phyloP scores from a whole-genome alignment of 179 eudicot genomes.

The Camellia oleifera region DNA sequence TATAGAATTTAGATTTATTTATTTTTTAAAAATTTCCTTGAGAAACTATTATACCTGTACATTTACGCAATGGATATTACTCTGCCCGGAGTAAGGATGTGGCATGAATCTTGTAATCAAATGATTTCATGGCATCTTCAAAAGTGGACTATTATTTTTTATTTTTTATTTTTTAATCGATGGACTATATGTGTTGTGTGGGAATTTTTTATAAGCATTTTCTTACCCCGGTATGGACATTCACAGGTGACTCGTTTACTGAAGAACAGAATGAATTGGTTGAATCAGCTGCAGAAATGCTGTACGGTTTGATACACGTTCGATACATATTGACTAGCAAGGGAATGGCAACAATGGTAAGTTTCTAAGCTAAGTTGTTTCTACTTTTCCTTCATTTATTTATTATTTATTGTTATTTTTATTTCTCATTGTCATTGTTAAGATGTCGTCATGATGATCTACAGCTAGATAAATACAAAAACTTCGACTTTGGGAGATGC shows the following conservation, averaged over 20 bases:
- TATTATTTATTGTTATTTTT: background rate
- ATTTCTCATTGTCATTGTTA: background rate
- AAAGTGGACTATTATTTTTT: no score
- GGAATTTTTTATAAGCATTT: background rate
- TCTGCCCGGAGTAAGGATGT: background rate
- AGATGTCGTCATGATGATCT: background rate
- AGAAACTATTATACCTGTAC: background rate
- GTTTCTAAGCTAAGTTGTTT: conserved; percentile 3
- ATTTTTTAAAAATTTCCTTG: background rate
- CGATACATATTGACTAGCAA: conserved; percentile 69
- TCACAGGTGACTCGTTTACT: conserved; percentile 50
- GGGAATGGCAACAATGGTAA: conserved; percentile 79
- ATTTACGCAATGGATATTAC: background rate
- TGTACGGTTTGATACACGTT: conserved; percentile 70
- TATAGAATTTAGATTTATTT: background rate
- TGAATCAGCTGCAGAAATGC: conserved; percentile 80
- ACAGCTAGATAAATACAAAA: conserved; percentile 38
- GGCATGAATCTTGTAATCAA: background rate
- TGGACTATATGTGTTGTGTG: no score
- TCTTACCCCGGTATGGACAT: conserved; percentile 5
- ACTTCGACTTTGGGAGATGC: conserved; percentile 39
- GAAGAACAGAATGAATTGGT: conserved; percentile 70
- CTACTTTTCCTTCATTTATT: background rate
- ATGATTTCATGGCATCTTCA: no score
- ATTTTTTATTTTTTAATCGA: no score